Base-by-base conservation (phyloP, 2,329 filamentous ascomycete genomes). In the Stylonectria norvegica region DNA sequence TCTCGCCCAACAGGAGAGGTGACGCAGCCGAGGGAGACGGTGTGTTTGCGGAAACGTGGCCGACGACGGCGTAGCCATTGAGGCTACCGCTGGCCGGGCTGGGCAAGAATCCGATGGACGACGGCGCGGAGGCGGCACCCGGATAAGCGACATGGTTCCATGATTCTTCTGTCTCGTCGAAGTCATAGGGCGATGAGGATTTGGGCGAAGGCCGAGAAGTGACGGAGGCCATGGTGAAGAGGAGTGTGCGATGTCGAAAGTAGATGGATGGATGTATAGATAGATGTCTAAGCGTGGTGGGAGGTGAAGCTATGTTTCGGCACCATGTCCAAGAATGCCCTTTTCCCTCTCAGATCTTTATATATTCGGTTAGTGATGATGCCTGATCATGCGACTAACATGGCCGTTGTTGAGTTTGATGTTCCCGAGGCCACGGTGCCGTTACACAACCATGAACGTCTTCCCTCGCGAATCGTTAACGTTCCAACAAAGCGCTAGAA, bases 41-140 rank as follows among this genome's bases (percentile, higher is more conserved):
- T 2, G 48, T 40, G 18, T 40, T 43, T 15, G 34, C 34, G 8
- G 39, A 28, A 3, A 57, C 50, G 46, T 67, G 66, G 20, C 68
- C 65, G 33, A 78, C 58, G 30, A 78, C 58, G 10, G 65, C 66
- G 59, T 70, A 79, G 16, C 75, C 74, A 25, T 66, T 68, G 49
- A 78, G 57, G 43, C 75, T 78, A 11, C 69, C 67, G 49, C 68
- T 74, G 9, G 68, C 68, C 5, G 76, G 75, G 46, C 75, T 76
- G 18, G 70, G 67, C 14, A 73, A 59, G 44, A 76, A 72, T 14
- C 65, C 68, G 8, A 68, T 60, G 1, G 69, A 70, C 0, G 60
- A 65, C 0, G 67, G 51, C 4, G 54, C 61, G 12, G 65, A 66
- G 19, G 55, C 59, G 40, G 57, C 50, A 34, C 57, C 58, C 20